These are phyloP conservation scores for Deinandra increscens DNA, from an alignment of 129 eudicot species.

Conservation along the genomic window DNA sequence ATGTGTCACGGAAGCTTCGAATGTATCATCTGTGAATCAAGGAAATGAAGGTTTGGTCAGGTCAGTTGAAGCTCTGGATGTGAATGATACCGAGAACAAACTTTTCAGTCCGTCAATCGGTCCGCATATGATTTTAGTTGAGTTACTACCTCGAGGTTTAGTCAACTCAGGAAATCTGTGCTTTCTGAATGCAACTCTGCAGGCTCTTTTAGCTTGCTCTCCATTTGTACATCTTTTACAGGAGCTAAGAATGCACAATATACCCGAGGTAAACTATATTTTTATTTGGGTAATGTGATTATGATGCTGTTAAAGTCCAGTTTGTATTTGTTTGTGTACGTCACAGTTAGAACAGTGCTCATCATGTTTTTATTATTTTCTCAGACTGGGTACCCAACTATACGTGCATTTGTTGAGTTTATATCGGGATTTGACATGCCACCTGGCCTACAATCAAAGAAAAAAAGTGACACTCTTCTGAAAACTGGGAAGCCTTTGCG, in stretches of 20 bases:
- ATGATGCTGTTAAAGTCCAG: not conserved
- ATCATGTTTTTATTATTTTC: slow-evolving; percentile 11
- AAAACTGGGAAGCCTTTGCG: slow-evolving; percentile 59
- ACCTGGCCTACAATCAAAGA: slow-evolving; percentile 36
- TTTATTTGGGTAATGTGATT: not conserved
- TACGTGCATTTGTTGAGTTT: slow-evolving; percentile 62
- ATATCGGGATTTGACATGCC: slow-evolving; percentile 56
- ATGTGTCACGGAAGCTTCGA: slow-evolving; percentile 23
- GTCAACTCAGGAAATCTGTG: slow-evolving; percentile 79
- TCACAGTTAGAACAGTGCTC: slow-evolving; percentile 7
- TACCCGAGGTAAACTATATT: slow-evolving; percentile 55
- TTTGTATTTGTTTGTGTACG: slow-evolving; percentile 18
- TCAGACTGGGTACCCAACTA: slow-evolving; percentile 62
- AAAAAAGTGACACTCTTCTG: slow-evolving; percentile 28
- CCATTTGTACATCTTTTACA: slow-evolving; percentile 66
- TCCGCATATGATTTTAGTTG: slow-evolving; percentile 23
- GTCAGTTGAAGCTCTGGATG: slow-evolving; percentile 30
- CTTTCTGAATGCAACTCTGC: slow-evolving; percentile 81
- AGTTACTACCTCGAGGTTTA: slow-evolving; percentile 80
- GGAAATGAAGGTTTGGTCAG: slow-evolving; percentile 16
- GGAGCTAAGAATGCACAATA: slow-evolving; percentile 54
- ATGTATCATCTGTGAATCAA: slow-evolving; percentile 26
- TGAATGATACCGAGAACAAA: slow-evolving; percentile 18
- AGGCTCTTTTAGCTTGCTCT: slow-evolving; percentile 81
- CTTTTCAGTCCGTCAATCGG: slow-evolving; percentile 31